Conservation (phyloP, 2,329 filamentous ascomycete species). For the Colletotrichum liriopes region DNA sequence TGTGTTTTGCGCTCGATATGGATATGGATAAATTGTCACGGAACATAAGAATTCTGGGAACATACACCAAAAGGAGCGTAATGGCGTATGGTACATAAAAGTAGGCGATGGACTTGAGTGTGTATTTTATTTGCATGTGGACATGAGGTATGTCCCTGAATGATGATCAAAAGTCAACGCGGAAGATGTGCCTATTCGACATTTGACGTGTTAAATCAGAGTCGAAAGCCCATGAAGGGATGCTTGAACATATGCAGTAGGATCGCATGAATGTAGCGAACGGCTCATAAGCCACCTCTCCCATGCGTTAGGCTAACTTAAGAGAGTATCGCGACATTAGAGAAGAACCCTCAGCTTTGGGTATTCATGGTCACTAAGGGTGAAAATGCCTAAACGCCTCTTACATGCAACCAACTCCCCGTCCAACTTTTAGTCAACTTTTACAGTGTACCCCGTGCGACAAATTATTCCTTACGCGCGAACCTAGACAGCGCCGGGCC, state of each 20-base stretch:
- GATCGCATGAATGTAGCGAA: not conserved
- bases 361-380: slow-evolving; percentile 44
- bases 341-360: slow-evolving; percentile 36
- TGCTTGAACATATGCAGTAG: not conserved
- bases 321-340: not conserved
- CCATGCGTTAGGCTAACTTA: too few relatives aligned
- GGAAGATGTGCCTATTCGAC: not conserved
- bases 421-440: slow-evolving; percentile 35
- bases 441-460: not conserved
- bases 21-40: not conserved
- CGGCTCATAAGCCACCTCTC: not conserved
- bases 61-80: slow-evolving; percentile 29
- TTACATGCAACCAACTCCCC: slow-evolving; percentile 43
- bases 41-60: slow-evolving; percentile 34
- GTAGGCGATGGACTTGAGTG: slow-evolving; percentile 26
- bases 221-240: not conserved
- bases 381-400: slow-evolving; percentile 44
- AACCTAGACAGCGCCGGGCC: slow-evolving; percentile 92
- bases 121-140: slow-evolving; percentile 27
- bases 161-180: slow-evolving; percentile 1
- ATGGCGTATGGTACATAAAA: slow-evolving; percentile 41
- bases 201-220: not conserved
- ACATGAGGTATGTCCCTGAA: slow-evolving; percentile 1
- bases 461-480: slow-evolving; percentile 75
- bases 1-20: not conserved